Base-by-base conservation (phyloP, 2,329 filamentous ascomycete species). In the Hortaea sp. region DNA sequence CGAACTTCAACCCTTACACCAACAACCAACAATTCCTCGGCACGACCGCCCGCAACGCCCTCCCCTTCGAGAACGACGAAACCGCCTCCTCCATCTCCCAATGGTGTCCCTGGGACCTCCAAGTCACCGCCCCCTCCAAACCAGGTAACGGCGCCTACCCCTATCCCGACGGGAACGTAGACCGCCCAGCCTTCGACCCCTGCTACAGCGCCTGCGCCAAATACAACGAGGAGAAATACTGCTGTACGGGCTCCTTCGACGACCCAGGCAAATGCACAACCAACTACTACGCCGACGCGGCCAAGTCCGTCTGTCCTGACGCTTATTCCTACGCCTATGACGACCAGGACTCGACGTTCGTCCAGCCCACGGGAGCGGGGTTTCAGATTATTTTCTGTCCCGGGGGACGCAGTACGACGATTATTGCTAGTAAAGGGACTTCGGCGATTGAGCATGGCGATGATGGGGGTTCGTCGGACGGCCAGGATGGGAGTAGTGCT, bases 51-150 rank as follows among this genome's bases (percentile, higher is more conserved):
- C 74, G 77, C 1, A 84, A 75, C 55, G 82, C 82, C 0, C 73
- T 87, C 32, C 82, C 83, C 0, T 81, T 84, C 54, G 84, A 89
- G 54, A 62, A 70, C 12, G 64, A 68, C 5, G 71, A 80, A 49
- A 79, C 77, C 39, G 74, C 79, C 50, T 61, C 69, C 9, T 69
- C 75, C 47, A 72, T 87, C 11, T 69, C 73, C 27, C 67, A 71
- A 45, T 94, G 86, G 87, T 94, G 87, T 65, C 87, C 86, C 0
- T 89, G 84, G 82, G 77, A 85, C 53, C 72, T 88, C 39, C 84
- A 88, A 56, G 73, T 79, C 20, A 76, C 76, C 46, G 78, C 79
- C 10, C 85, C 85, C 0, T 69, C 71, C 37, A 82, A 82, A 59
- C 84, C 85, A 7, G 78, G 78, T n/a, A 77, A 84, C 55, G 85